Percentiles rank a stretch among this genome's conserved stretches.
phyloP scores from a whole-genome alignment of 345 rosid genomes.

The Eucalyptus tenuipes region DNA sequence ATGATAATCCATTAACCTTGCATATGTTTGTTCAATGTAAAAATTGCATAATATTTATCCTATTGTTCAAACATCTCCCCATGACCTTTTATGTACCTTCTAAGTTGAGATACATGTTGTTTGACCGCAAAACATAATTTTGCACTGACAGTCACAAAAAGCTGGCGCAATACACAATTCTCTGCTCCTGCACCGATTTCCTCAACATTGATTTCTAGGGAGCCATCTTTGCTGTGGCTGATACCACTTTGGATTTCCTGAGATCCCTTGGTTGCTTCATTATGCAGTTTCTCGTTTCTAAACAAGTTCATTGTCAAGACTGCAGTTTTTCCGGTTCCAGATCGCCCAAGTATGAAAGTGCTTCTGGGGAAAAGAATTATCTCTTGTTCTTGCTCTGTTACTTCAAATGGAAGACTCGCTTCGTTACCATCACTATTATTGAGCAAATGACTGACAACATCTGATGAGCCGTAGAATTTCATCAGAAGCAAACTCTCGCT shows the following conservation, averaged over 20 bases:
- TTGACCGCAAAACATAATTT: constrained; percentile 35
- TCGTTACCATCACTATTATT: constrained; percentile 14
- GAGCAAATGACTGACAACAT: constrained; percentile 21
- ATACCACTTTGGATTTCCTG: neutral
- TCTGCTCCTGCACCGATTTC: neutral
- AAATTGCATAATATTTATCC: neutral
- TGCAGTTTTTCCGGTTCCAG: constrained; percentile 54
- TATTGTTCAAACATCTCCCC: neutral
- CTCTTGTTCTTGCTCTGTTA: constrained; percentile 28
- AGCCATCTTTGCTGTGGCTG: neutral
- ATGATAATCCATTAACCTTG: neutral
- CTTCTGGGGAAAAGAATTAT: constrained; percentile 25
- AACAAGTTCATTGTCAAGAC: constrained; percentile 33
- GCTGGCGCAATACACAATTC: constrained; percentile 16
- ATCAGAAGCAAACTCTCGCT: constrained; percentile 34
- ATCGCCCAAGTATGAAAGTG: constrained; percentile 37
- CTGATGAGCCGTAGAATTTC: constrained; percentile 38
- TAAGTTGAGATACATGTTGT: constrained; percentile 25
- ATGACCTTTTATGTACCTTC: constrained; percentile 15
- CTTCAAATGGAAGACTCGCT: constrained; percentile 40
- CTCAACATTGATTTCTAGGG: neutral
- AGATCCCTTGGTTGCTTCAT: constrained; percentile 4
- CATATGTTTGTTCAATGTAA: neutral
- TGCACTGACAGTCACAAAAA: constrained; percentile 43
- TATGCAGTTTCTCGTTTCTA: constrained; percentile 17